Percentiles rank a stretch among this genome's conserved stretches.
Evolutionary conservation across 371 early-diverging fungal genomes (phyloP).

Genomic region (Mortierella polycephala): DNA sequence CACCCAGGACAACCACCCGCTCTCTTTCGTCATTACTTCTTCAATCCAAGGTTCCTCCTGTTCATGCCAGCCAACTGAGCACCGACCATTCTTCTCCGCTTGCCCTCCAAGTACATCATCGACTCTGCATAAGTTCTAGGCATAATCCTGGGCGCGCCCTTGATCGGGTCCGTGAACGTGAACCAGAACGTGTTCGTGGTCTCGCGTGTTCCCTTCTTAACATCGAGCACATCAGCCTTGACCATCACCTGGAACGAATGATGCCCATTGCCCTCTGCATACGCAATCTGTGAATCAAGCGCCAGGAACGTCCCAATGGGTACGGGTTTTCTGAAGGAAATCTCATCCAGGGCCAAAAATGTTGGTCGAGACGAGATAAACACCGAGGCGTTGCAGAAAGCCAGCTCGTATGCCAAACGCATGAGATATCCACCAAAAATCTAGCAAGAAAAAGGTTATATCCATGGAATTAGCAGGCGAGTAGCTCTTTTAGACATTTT

Average conservation of each 20-base stretch:
- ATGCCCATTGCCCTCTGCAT: conserved; percentile 63
- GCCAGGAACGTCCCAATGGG: conserved; percentile 86
- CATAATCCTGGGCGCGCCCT: conserved; percentile 58
- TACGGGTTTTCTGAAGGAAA: conserved; percentile 90
- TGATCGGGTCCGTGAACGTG: conserved; percentile 67
- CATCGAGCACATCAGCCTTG: conserved; percentile 83
- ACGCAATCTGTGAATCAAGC: conserved; percentile 79
- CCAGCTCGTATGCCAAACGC: conserved; percentile 85
- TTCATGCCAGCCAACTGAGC: conserved; percentile 29
- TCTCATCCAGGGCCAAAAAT: conserved; percentile 88
- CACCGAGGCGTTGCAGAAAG: conserved; percentile 77
- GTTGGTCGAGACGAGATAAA: conserved; percentile 66
- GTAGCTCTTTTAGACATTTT: not conserved
- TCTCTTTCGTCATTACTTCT: not conserved
- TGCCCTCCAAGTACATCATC: conserved; percentile 81
- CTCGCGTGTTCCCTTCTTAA: conserved; percentile 62
- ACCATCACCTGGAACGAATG: conserved; percentile 79
- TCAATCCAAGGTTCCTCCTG: conserved; percentile 28
- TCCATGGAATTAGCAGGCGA: too few relatives aligned
- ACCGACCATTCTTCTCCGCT: conserved; percentile 58
- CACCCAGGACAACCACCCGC: too few relatives aligned
- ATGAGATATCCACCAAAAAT: conserved; percentile 92
- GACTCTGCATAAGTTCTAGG: conserved; percentile 80
- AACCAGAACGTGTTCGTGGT: conserved; percentile 90
- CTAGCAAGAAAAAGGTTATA: conserved; percentile 6